A percentile compares a stretch with the other conserved stretches of the same genome.
These are phyloP conservation scores for Paecilomyces niveus DNA, from an alignment of 2,329 filamentous ascomycete genomes.

Conservation along the genomic window DNA sequence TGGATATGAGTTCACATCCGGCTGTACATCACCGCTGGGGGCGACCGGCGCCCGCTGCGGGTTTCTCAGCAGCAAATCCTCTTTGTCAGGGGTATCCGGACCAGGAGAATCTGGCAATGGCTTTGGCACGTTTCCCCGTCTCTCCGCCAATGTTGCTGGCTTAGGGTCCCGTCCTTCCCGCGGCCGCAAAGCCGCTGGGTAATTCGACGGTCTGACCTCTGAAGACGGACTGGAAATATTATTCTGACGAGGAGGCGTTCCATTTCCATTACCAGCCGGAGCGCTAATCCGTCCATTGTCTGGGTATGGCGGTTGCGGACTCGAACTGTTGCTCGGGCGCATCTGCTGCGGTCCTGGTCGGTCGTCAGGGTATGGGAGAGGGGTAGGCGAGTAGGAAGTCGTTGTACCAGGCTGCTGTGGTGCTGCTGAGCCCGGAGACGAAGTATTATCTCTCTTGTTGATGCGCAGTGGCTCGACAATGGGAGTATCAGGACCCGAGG, in stretches of 20 bases:
- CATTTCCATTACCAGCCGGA: conserved; percentile 11
- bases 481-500: conserved; percentile 57
- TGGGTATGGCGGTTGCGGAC: conserved; percentile 27
- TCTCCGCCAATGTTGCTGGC: conserved; percentile 64
- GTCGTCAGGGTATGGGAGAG: conserved; percentile 68
- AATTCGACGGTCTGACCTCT: conserved; percentile 23
- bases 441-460: conserved; percentile 66
- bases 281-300: conserved; percentile 18
- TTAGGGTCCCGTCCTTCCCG: conserved; percentile 46
- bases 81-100: conserved; percentile 65
- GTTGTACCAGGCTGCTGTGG: conserved; percentile 46
- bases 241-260: conserved; percentile 12
- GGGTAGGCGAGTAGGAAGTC: conserved; percentile 58
- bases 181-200: conserved; percentile 35
- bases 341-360: conserved; percentile 34
- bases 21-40: conserved; percentile 14
- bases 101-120: conserved; percentile 77
- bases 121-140: conserved; percentile 69
- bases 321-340: conserved; percentile 23
- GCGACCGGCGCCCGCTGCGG: conserved; percentile 36
- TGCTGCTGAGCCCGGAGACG: conserved; percentile 37
- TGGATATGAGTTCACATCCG: conserved; percentile 37
- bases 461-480: conserved; percentile 79
- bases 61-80: conserved; percentile 68
- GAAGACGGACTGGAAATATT: conserved; percentile 22